Evolutionary conservation across 192 early-diverging fungal genomes (phyloP).

Genomic region (Gaertneriomyces sp.): DNA sequence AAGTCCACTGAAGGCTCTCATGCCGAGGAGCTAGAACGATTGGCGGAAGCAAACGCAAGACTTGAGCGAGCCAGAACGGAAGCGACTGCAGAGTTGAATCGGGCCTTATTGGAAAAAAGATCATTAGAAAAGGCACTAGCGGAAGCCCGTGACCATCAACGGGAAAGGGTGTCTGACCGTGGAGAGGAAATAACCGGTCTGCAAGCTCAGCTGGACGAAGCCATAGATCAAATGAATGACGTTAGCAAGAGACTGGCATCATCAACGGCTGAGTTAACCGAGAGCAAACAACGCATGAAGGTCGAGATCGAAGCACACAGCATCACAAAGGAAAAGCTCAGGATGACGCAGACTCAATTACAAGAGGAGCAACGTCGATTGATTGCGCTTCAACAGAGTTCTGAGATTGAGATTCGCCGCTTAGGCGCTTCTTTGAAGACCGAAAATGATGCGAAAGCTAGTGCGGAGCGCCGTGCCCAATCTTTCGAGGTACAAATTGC

Average conservation of each 20-base stretch:
- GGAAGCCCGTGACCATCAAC: slow-evolving; percentile 12
- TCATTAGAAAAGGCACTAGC: slow-evolving; percentile 12
- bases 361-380: slow-evolving; percentile 5
- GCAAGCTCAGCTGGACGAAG: neutral
- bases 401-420: slow-evolving; percentile 1
- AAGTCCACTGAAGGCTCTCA: neutral
- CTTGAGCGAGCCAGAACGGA: neutral
- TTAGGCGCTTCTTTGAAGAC: neutral
- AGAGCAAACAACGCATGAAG: slow-evolving; percentile 20
- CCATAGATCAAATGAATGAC: slow-evolving; percentile 10
- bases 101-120: neutral
- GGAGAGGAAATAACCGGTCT: slow-evolving; percentile 24
- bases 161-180: neutral
- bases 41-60: neutral
- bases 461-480: neutral
- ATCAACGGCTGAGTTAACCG: slow-evolving; percentile 34
- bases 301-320: slow-evolving; percentile 15
- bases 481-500: neutral
- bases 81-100: slow-evolving; percentile 6
- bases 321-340: slow-evolving; percentile 13
- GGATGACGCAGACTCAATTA: neutral
- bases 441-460: slow-evolving; percentile 1
- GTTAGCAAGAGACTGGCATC: slow-evolving; percentile 27
- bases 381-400: neutral
- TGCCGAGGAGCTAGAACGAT: neutral